Conservation (phyloP, 495 filamentous ascomycete genomes). For the Sporormia fimetaria region DNA sequence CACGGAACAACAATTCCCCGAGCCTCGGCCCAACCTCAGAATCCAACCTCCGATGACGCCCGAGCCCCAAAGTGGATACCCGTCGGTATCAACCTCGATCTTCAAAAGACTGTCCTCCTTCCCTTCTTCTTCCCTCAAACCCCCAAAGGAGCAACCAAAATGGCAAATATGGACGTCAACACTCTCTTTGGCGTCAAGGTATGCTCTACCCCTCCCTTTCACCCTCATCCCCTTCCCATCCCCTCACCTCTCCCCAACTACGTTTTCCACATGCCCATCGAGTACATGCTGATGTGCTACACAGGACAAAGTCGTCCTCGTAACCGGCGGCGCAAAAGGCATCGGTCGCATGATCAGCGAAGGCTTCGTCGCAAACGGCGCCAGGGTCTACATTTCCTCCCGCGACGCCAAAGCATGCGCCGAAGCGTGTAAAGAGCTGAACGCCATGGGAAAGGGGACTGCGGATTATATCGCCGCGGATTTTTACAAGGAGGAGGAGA, state of each 20-base stretch:
- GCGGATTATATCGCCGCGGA: slow-evolving; percentile 57
- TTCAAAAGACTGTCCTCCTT: not conserved
- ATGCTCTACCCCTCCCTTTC: not conserved
- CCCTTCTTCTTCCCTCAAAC: not conserved
- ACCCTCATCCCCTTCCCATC: not conserved
- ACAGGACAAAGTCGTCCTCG: slow-evolving; percentile 30
- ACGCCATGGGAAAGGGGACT: slow-evolving; percentile 49
- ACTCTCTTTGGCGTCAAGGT: slow-evolving; percentile 29
- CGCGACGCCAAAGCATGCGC: slow-evolving; percentile 54
- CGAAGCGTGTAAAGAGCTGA: slow-evolving; percentile 47
- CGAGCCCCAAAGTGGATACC: not conserved
- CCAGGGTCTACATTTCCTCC: slow-evolving; percentile 64
- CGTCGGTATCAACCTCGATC: not conserved
- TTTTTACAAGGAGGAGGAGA: slow-evolving; percentile 63
- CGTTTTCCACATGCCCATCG: slow-evolving; percentile 1
- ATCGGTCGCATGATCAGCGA: slow-evolving; percentile 32
- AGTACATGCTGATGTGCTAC: no score
- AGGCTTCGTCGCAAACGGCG: slow-evolving; percentile 29
- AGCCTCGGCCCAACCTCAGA: slow-evolving; percentile 20
- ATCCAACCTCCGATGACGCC: not conserved
- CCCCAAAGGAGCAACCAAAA: not conserved
- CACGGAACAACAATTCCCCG: slow-evolving; percentile 14
- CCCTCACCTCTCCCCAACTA: not conserved
- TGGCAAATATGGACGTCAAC: slow-evolving; percentile 21
- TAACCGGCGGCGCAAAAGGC: slow-evolving; percentile 31